A percentile compares a stretch with the other conserved stretches of the same genome.
These are phyloP conservation scores for Acorus calamus DNA, from an alignment of 106 monocot genomes.

Conservation along the genomic window DNA sequence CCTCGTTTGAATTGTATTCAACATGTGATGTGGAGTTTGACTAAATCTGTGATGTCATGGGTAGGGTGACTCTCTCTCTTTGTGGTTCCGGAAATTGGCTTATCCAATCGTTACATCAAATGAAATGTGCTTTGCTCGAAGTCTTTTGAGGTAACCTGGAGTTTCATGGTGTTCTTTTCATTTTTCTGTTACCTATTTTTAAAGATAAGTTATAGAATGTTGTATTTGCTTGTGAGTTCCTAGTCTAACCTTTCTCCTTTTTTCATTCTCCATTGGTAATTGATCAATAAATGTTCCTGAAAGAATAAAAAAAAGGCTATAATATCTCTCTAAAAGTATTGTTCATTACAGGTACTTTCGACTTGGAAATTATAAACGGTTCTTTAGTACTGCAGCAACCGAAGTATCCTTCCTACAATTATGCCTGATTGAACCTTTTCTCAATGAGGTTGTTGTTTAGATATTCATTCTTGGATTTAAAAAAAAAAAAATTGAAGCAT, in stretches of 20 bases:
- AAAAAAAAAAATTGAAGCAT: neutral
- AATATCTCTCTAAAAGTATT: neutral
- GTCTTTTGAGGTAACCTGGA: constrained; percentile 46
- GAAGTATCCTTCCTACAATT: constrained; percentile 64
- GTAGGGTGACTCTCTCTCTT: constrained; percentile 60
- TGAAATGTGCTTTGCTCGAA: constrained; percentile 70
- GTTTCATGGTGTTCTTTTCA: neutral
- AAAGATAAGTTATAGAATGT: too few relatives aligned
- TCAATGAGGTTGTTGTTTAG: constrained; percentile 61
- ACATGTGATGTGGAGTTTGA: constrained; percentile 1
- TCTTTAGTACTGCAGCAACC: constrained; percentile 46
- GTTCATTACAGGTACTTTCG: constrained; percentile 37
- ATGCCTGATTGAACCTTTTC: constrained; percentile 69
- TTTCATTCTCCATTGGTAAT: too few relatives aligned
- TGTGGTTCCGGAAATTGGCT: constrained; percentile 63
- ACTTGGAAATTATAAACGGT: constrained; percentile 72
- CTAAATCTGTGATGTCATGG: neutral
- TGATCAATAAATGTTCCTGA: too few relatives aligned
- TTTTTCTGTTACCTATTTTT: neutral
- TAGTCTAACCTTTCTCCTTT: too few relatives aligned
- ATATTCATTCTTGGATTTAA: neutral
- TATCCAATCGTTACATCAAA: constrained; percentile 48
- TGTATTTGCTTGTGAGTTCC: too few relatives aligned
- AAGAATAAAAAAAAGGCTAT: too few relatives aligned
- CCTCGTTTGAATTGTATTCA: constrained; percentile 1